Percentiles rank a stretch among this genome's conserved stretches.
Conservation (phyloP, 2,329 filamentous ascomycete species). For the Arthrinium puccinioides region DNA sequence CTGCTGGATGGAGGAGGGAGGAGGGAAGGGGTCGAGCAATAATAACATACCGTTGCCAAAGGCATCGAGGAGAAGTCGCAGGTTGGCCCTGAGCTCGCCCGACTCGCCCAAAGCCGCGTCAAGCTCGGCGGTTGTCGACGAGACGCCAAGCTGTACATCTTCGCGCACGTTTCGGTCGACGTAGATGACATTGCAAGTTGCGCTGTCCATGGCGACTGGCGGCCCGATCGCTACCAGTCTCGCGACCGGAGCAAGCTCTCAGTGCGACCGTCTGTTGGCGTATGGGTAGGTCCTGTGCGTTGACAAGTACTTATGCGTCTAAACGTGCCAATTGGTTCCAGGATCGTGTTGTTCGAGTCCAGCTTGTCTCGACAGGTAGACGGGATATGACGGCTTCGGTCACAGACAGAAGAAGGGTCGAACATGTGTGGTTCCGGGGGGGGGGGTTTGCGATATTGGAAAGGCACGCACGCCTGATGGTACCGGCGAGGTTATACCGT, state of each 20-base stretch:
- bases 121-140: conserved; percentile 19
- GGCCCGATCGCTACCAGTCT: conserved; percentile 3
- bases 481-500: too few species aligned
- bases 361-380: too few species aligned
- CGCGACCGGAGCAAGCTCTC: conserved; percentile 2
- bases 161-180: conserved; percentile 46
- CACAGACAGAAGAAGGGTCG: too few species aligned
- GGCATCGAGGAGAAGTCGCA: conserved; percentile 42
- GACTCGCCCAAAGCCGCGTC: conserved; percentile 25
- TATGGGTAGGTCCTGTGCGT: neutral
- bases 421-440: too few species aligned
- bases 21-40: neutral
- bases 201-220: conserved; percentile 40
- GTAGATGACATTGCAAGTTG: conserved; percentile 52
- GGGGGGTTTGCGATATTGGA: too few species aligned
- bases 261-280: neutral
- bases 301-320: neutral
- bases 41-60: conserved; percentile 45
- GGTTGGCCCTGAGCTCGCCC: conserved; percentile 33
- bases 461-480: too few species aligned
- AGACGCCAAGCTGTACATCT: conserved; percentile 32
- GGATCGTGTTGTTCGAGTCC: too few species aligned
- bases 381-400: too few species aligned
- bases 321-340: too few species aligned
- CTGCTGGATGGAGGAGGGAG: conserved; percentile 9